phyloP scores from a whole-genome alignment of 192 early-diverging fungal species.

The Coemansia sp. region DNA sequence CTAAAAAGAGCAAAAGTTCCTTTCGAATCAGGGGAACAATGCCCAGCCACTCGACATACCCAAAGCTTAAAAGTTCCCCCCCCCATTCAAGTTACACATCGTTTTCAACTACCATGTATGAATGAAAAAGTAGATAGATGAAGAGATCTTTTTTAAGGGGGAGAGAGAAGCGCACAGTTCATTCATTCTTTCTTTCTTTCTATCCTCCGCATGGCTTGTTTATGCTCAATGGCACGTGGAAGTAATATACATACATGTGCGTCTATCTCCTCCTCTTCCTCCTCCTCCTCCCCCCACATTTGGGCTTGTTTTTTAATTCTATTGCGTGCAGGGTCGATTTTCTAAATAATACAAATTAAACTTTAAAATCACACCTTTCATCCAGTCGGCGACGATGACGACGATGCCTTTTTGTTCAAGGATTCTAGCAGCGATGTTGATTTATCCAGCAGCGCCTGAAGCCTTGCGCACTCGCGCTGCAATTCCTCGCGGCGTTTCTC shows the following conservation, averaged over 20 bases:
- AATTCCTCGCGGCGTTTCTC: conserved; percentile 36
- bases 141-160: not conserved
- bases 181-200: not conserved
- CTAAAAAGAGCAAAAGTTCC: too few relatives aligned
- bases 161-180: not conserved
- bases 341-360: conserved; percentile 1
- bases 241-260: not conserved
- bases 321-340: not conserved
- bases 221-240: conserved; percentile 3
- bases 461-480: conserved; percentile 40
- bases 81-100: too few relatives aligned
- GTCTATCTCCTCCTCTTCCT: not conserved
- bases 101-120: too few relatives aligned
- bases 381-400: not conserved
- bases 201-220: not conserved
- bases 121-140: not conserved
- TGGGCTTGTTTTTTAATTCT: not conserved
- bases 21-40: too few relatives aligned
- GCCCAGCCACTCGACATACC: too few relatives aligned
- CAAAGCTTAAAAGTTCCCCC: too few relatives aligned
- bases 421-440: conserved; percentile 41
- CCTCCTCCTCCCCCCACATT: not conserved
- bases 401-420: conserved; percentile 25
- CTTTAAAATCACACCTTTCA: too few relatives aligned
- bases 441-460: conserved; percentile 35